A percentile compares a stretch with the other conserved stretches of the same genome.
Conservation (phyloP, 1,139 yeast species). For the Suhomyces coccinellae region DNA sequence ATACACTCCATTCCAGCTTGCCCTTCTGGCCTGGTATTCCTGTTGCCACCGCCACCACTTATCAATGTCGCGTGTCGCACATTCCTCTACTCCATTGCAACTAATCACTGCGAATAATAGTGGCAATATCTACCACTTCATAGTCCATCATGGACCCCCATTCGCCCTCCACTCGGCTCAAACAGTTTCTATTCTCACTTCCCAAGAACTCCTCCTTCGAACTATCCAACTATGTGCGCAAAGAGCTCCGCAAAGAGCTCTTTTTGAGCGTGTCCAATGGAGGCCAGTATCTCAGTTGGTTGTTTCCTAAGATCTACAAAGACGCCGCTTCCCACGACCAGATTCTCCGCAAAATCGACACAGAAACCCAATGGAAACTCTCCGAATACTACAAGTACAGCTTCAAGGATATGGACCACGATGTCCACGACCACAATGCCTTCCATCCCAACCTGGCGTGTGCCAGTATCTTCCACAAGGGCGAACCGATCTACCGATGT, state of each 20-base stretch:
- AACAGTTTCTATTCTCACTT: conserved; percentile 34
- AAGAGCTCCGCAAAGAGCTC: conserved; percentile 49
- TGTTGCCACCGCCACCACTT: neutral
- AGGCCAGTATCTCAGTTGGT: conserved; percentile 49
- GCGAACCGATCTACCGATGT: conserved; percentile 88
- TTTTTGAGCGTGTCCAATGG: conserved; percentile 51
- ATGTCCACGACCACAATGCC: conserved; percentile 39
- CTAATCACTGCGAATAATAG: neutral
- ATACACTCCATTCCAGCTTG: no score
- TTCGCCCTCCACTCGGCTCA: conserved; percentile 9
- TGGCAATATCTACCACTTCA: no score
- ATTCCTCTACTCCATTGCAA: conserved; percentile 3
- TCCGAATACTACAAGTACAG: conserved; percentile 30
- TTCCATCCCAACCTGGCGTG: conserved; percentile 74
- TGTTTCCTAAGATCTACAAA: conserved; percentile 46
- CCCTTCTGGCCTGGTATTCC: no score
- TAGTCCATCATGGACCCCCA: conserved; percentile 4
- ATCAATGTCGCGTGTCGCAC: conserved; percentile 1
- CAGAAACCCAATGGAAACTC: conserved; percentile 40
- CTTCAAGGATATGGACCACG: conserved; percentile 23
- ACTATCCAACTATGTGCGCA: conserved; percentile 35
- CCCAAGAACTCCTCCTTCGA: conserved; percentile 38
- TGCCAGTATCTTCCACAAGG: conserved; percentile 70
- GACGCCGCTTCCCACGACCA: conserved; percentile 11
- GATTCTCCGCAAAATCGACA: conserved; percentile 26